Percentiles rank a stretch among this genome's conserved stretches.
Conservation (phyloP, 805 yeast genomes). For the Isabelozyma rhagii region DNA sequence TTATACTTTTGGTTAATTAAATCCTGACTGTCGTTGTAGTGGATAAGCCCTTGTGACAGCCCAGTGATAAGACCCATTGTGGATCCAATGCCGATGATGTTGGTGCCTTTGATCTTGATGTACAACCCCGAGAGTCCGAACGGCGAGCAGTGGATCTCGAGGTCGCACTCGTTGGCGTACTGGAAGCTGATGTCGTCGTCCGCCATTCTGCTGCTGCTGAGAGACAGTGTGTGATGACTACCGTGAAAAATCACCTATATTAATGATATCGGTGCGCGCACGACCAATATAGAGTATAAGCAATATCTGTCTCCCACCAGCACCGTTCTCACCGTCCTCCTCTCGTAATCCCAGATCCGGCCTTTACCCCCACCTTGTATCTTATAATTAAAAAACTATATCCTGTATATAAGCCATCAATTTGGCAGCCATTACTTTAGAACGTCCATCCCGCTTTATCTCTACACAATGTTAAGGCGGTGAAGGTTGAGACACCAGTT, state of each 20-base stretch:
- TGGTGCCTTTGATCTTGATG: conserved; percentile 45
- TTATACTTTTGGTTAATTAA: conserved; percentile 46
- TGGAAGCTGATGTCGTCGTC: conserved; percentile 25
- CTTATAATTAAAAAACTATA: too few relatives aligned
- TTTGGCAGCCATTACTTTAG: background rate
- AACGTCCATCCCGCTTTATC: background rate
- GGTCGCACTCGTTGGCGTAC: conserved; percentile 48
- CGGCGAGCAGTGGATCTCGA: conserved; percentile 56
- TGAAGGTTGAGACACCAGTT: conserved; percentile 4
- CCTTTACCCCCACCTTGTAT: too few relatives aligned
- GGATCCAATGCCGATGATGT: conserved; percentile 52
- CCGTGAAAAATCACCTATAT: too few relatives aligned
- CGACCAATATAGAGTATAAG: background rate
- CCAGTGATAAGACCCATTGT: conserved; percentile 59
- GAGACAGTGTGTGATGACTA: background rate
- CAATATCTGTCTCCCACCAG: too few relatives aligned
- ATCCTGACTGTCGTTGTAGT: conserved; percentile 47
- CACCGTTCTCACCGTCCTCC: too few relatives aligned
- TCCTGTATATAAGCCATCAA: background rate
- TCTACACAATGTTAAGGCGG: background rate
- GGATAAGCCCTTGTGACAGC: conserved; percentile 45
- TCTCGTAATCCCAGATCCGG: too few relatives aligned
- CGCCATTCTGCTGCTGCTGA: conserved; percentile 2
- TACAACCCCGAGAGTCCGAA: conserved; percentile 53
- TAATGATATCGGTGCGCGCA: background rate